A percentile compares a stretch with the other conserved stretches of the same genome.
Conservation (phyloP, 2,329 filamentous ascomycete species). For the Lasiodiplodia hormozganensis region DNA sequence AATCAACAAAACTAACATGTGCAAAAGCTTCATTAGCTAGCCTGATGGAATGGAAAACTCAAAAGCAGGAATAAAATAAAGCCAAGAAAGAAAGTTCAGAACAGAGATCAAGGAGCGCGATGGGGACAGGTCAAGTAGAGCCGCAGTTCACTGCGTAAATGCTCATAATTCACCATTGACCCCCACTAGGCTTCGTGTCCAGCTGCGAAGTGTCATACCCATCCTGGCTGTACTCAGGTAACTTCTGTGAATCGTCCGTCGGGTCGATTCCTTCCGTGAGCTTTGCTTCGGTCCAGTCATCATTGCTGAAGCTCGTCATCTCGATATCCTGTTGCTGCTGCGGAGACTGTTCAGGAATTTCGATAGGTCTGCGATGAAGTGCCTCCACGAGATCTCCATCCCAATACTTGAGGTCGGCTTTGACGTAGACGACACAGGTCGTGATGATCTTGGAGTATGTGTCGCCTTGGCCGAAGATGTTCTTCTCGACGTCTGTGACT, state of each 20-base stretch:
- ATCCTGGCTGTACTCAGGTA: background rate
- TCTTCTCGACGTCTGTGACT: conserved; percentile 42
- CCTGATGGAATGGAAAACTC: background rate
- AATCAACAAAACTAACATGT: background rate
- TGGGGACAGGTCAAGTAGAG: background rate
- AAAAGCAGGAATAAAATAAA: background rate
- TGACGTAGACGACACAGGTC: conserved; percentile 29
- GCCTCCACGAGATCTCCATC: conserved; percentile 24
- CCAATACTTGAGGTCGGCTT: conserved; percentile 22
- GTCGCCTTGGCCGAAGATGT: conserved; percentile 28
- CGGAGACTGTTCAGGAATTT: background rate
- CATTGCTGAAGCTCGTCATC: conserved; percentile 22
- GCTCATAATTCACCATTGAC: conserved; percentile 3
- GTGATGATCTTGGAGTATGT: conserved; percentile 21
- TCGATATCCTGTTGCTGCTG: conserved; percentile 8
- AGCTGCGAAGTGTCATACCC: conserved; percentile 21
- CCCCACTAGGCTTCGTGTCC: conserved; percentile 13
- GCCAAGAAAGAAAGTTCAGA: background rate
- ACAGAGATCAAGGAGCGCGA: background rate
- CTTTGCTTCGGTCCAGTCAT: background rate
- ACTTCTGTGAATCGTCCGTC: background rate
- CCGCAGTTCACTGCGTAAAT: background rate
- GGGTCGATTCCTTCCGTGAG: conserved; percentile 20
- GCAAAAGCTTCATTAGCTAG: background rate
- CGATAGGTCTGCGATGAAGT: conserved; percentile 7